Percentiles rank a stretch among this genome's conserved stretches.
These are phyloP conservation scores for Warburgia ugandensis DNA, from an alignment of 164 flowering plant species.

Conservation along the genomic window DNA sequence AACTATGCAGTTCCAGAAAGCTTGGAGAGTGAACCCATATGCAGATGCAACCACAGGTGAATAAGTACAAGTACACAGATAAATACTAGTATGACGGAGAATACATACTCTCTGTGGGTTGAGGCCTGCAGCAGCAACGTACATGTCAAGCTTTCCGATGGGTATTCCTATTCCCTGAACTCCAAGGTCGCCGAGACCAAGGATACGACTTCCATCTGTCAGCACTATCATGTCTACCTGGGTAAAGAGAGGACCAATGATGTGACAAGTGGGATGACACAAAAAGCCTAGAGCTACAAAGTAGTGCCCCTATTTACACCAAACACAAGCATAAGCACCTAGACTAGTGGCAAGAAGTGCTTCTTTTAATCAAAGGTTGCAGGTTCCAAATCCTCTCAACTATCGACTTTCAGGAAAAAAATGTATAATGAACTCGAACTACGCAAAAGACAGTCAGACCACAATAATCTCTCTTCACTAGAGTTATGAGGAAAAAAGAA, in stretches of 20 bases:
- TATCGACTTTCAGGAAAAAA: too few species aligned
- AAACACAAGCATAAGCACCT: background rate
- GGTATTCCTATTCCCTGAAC: conserved; percentile 99
- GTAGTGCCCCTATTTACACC: background rate
- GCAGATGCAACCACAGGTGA: background rate
- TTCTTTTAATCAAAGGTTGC: too few species aligned
- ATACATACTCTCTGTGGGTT: conserved; percentile 81
- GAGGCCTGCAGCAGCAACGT: conserved; percentile 99
- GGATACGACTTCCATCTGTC: conserved; percentile 99
- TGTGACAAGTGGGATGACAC: conserved; percentile 2
- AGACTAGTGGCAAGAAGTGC: too few species aligned
- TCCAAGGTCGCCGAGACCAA: conserved; percentile 98
- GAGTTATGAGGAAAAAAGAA: too few species aligned
- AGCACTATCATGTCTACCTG: conserved; percentile 99
- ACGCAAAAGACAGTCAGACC: too few species aligned
- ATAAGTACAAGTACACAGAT: background rate
- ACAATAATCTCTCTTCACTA: too few species aligned
- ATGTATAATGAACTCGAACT: too few species aligned
- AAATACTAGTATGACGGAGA: background rate
- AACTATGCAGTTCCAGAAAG: background rate
- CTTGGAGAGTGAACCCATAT: background rate
- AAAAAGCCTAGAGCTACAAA: background rate
- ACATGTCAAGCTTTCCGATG: conserved; percentile 96
- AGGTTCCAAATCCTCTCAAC: too few species aligned
- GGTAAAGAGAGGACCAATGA: conserved; percentile 5